A percentile compares a stretch with the other conserved stretches of the same genome.
Evolutionary conservation across 2,329 filamentous ascomycete species (phyloP).

Genomic region (Microcera coccophila): DNA sequence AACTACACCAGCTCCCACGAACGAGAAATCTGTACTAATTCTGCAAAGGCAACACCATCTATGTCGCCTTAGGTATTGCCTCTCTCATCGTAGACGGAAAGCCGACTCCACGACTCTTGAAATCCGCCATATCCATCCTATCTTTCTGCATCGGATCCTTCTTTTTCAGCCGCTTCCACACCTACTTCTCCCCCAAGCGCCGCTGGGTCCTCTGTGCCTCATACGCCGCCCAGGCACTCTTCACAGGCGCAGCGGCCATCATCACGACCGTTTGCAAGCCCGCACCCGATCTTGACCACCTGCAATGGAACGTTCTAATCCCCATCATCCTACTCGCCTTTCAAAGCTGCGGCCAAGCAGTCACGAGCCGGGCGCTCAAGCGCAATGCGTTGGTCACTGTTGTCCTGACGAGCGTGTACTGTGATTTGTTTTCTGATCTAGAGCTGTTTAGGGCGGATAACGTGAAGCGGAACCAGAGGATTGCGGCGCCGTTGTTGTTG

Average conservation of each 20-base stretch:
- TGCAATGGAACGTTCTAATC: constrained; percentile 56
- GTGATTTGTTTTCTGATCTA: constrained; percentile 67
- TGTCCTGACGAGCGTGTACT: constrained; percentile 75
- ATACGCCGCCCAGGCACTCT: constrained; percentile 48
- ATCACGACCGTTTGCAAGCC: constrained; percentile 47
- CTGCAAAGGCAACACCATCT: constrained; percentile 64
- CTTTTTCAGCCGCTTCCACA: constrained; percentile 65
- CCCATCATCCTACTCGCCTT: constrained; percentile 68
- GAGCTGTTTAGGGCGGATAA: constrained; percentile 42
- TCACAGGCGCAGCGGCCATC: constrained; percentile 48
- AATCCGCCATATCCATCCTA: constrained; percentile 63
- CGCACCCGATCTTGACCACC: constrained; percentile 35
- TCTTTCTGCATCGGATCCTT: constrained; percentile 71
- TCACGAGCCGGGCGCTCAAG: constrained; percentile 63
- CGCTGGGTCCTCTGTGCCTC: constrained; percentile 61
- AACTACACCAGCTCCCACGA: background rate
- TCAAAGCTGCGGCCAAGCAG: constrained; percentile 71
- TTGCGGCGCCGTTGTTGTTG: constrained; percentile 45
- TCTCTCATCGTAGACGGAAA: constrained; percentile 42
- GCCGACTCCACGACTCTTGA: constrained; percentile 35
- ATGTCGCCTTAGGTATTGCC: constrained; percentile 66
- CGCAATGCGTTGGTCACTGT: constrained; percentile 69
- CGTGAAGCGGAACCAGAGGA: constrained; percentile 45
- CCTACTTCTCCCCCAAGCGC: constrained; percentile 53
- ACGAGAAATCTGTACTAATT: background rate